phyloP scores from a whole-genome alignment of 352 stramenopile species.

The Phytophthora multivora region DNA sequence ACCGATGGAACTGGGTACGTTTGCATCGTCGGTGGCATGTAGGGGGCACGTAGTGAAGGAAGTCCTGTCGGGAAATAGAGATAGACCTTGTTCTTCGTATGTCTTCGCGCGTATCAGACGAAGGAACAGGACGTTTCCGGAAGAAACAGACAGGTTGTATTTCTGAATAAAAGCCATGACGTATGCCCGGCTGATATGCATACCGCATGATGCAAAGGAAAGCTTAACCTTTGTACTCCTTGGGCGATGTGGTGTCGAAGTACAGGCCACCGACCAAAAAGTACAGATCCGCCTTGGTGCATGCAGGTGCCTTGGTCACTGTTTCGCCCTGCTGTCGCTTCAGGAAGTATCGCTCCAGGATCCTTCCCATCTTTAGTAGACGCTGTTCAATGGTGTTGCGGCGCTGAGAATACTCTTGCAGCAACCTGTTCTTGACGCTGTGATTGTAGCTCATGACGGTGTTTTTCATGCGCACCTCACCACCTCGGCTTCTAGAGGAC shows the following conservation, averaged over 20 bases:
- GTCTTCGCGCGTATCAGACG: too few relatives aligned
- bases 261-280: background rate
- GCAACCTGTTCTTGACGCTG: background rate
- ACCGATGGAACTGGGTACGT: background rate
- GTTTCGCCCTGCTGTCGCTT: background rate
- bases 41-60: too few relatives aligned
- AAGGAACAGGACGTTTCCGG: too few relatives aligned
- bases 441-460: constrained; percentile 3
- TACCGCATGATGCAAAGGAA: too few relatives aligned
- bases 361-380: background rate
- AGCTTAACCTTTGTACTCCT: too few relatives aligned
- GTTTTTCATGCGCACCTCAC: background rate
- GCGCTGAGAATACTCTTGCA: background rate
- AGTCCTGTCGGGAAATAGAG: too few relatives aligned
- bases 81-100: too few relatives aligned
- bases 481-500: background rate
- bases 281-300: background rate
- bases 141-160: too few relatives aligned
- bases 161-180: too few relatives aligned
- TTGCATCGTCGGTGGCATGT: background rate
- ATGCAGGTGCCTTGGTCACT: constrained; percentile 1
- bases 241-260: too few relatives aligned
- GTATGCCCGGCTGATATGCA: too few relatives aligned
- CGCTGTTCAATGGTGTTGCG: background rate
- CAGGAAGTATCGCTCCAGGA: background rate